Evolutionary conservation across 805 yeast genomes (phyloP).

Genomic region (Suhomyces emberorum): DNA sequence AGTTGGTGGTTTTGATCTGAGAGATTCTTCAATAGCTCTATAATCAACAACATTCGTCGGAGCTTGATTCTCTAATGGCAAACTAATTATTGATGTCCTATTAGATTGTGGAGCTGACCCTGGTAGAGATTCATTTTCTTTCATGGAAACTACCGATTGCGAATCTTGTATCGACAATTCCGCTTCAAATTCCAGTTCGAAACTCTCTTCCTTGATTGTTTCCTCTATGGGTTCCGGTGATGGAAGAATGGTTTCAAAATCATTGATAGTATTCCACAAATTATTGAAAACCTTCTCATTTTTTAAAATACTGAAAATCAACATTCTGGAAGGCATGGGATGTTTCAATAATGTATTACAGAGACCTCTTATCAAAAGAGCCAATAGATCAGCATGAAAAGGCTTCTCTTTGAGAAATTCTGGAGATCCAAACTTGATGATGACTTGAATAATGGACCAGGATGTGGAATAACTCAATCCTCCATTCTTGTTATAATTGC

Average conservation of each 20-base stretch:
- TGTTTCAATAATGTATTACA: conserved; percentile 49
- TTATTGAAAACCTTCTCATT: conserved; percentile 37
- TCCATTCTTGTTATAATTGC: conserved; percentile 33
- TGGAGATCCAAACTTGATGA: conserved; percentile 35
- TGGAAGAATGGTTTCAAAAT: conserved; percentile 13
- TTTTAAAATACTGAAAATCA: conserved; percentile 49
- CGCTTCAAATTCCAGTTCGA: background rate
- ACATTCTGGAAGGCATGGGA: conserved; percentile 51
- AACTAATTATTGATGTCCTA: background rate
- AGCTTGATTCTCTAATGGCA: background rate
- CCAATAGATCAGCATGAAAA: conserved; percentile 52
- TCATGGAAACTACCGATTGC: background rate
- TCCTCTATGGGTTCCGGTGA: no score
- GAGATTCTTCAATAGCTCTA: conserved; percentile 34
- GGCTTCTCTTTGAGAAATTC: conserved; percentile 35
- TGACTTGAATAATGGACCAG: conserved; percentile 40
- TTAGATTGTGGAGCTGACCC: background rate
- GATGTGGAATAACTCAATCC: conserved; percentile 54
- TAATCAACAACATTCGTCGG: conserved; percentile 5
- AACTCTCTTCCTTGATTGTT: conserved; percentile 8
- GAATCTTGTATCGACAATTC: background rate
- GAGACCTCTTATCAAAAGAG: conserved; percentile 55
- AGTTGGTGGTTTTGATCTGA: conserved; percentile 50
- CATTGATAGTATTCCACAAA: conserved; percentile 31
- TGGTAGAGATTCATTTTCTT: background rate